Base-by-base conservation (phyloP, 495 filamentous ascomycete species). In the Penicillium soppii region DNA sequence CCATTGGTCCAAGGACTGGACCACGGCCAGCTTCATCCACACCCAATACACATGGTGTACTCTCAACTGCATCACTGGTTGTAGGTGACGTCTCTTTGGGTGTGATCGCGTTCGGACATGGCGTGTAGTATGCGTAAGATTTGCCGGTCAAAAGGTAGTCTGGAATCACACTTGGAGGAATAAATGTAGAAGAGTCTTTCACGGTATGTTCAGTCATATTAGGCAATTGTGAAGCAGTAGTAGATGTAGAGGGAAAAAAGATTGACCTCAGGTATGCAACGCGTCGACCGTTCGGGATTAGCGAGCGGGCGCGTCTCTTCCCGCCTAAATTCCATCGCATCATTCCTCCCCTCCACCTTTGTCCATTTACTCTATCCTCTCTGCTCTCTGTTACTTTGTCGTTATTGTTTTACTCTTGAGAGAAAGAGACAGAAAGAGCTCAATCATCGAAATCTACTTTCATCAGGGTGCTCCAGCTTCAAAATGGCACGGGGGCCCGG, bases 11-110 rank as follows among this genome's bases (percentile, higher is more conserved):
- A 4, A 98, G 79, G 6, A 97, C 95, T 16, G 94, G 95, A 7
- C 94, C 94, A 53, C 94, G 84, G 40, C 94, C 94, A 49, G 94
- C 94, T 78, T 98, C 94, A 67, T 98, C 94, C 42, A 98, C 86
- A 29, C 94, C 94, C 15, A 98, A 78, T 25, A 87, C 84, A 54
- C 85, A 87, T 68, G 65, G 66, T 59, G 70, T 75, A 42, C 65
- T 66, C 50, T 66, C 44, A 7, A 30, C 15, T 16, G 47, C n/a
- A 15, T 57, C 36, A 7, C 17, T 16, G 21, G 54, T 19, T 21
- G 54, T 37, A 9, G 66, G 52, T 26, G 58, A 55, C 26, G 63
- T 53, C 17, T 62, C 20, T 46, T 79, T 73, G 3, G 76, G 67
- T 21, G 71, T 61, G 43, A 79, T 72, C 43, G 67, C 61, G n/a